Base-by-base conservation (phyloP, 2,329 filamentous ascomycete species). In the Leptographium procerum region DNA sequence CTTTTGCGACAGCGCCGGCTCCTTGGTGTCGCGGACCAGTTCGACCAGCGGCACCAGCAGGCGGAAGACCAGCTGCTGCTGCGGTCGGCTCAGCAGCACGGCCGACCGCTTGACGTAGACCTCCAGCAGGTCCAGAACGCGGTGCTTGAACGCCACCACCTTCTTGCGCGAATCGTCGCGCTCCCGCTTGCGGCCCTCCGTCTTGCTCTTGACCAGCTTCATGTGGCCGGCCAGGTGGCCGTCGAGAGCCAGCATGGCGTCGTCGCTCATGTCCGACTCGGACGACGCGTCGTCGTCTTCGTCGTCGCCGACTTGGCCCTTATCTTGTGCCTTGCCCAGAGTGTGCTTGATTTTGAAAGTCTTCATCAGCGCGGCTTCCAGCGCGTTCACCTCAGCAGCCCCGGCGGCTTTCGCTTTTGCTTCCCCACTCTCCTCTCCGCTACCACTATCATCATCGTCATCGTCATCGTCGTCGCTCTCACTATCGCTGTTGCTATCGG, bases 131-230 rank as follows among this genome's bases (percentile, higher is more conserved):
- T 97, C 94, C 5, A 97, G 81, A 7, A 96, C 87, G 48, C 91
- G 88, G 71, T 89, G 89, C 76, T 99, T 99, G 80, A 99, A 96
- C 72, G 92, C 91, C 66, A 95, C 76, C 68, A 97, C 89, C 24
- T 85, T 90, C 64, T 92, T 88, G 68, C 89, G 94, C 57, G 92
- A 91, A 61, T 92, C 87, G 68, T 89, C 89, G 66, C 88, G 87
- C 67, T 94, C 86, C 71, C 91, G 88, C 74, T 91, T 94, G 68
- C 87, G 86, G 69, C 80, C 85, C 1, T 76, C 74, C 19, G 75
- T 76, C 69, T 89, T 86, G 63, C 82, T 83, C 54, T 86, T 84
- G 60, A 65, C 56, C 64, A 91, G 85, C 64, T 85, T 84, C 78
- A 97, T 95, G 61, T 96, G 89, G 62, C 89, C 88, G 55, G 85